These are phyloP conservation scores for Epichloe baconii DNA, from an alignment of 2,329 filamentous ascomycete species.

Conservation along the genomic window DNA sequence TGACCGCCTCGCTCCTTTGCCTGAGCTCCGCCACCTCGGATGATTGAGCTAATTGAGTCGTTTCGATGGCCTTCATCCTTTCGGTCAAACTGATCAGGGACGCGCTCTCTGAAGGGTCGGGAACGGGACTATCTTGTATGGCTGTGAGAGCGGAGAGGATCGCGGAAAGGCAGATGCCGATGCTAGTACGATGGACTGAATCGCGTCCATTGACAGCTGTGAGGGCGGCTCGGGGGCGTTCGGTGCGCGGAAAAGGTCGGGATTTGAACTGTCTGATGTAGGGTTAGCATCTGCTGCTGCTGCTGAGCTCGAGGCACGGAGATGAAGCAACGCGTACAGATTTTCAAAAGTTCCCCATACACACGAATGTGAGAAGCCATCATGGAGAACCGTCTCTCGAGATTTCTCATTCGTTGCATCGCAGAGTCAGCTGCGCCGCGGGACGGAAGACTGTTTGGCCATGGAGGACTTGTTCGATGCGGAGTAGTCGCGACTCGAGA, in stretches of 20 bases:
- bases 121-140: conserved; percentile 41
- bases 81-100: conserved; percentile 44
- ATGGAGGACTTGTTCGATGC: conserved; percentile 46
- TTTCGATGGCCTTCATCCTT: conserved; percentile 47
- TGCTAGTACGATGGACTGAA: conserved; percentile 42
- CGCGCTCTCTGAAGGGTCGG: conserved; percentile 40
- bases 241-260: conserved; percentile 40
- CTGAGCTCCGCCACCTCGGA: conserved; percentile 51
- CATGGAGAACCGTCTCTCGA: conserved; percentile 39
- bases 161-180: conserved; percentile 40
- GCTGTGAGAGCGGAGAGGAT: conserved; percentile 46
- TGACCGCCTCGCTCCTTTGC: conserved; percentile 45
- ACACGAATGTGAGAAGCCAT: conserved; percentile 39
- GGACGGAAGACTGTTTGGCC: conserved; percentile 26
- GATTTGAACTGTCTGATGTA: conserved; percentile 35
- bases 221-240: conserved; percentile 33
- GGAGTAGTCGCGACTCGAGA: conserved; percentile 44
- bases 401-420: conserved; percentile 30
- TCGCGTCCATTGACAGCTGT: conserved; percentile 35
- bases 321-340: conserved; percentile 32
- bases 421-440: conserved; percentile 25
- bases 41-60: conserved; percentile 47
- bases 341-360: conserved; percentile 46
- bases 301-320: neutral
- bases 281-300: neutral